A percentile compares a stretch with the other conserved stretches of the same genome.
phyloP scores from a whole-genome alignment of 2,329 filamentous ascomycete genomes.

The Clarireedia homoeocarpa region DNA sequence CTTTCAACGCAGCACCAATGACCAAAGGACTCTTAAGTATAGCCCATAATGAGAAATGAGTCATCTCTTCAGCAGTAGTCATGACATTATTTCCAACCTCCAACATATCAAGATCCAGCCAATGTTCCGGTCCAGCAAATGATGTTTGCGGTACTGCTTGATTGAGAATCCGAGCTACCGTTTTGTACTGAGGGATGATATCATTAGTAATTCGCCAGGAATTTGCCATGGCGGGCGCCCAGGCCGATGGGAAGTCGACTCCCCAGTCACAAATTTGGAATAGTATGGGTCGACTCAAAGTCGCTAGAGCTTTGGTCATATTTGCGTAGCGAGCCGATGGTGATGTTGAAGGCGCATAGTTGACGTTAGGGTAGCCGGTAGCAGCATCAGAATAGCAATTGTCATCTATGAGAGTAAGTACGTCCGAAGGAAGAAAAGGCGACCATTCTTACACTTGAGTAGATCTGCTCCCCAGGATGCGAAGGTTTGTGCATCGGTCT shows the following conservation, averaged over 20 bases:
- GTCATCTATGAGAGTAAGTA: conserved; percentile 24
- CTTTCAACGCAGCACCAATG: conserved; percentile 23
- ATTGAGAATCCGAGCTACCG: conserved; percentile 34
- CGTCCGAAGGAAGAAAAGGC: neutral
- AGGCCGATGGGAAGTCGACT: conserved; percentile 33
- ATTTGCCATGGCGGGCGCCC: conserved; percentile 33
- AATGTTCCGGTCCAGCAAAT: conserved; percentile 33
- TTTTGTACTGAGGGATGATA: conserved; percentile 33
- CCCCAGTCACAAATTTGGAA: conserved; percentile 38
- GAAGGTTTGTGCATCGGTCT: conserved; percentile 21
- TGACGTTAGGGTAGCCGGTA: conserved; percentile 29
- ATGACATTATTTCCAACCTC: conserved; percentile 33
- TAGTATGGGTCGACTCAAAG: conserved; percentile 27
- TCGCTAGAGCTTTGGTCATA: conserved; percentile 30
- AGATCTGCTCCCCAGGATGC: conserved; percentile 30
- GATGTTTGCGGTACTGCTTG: conserved; percentile 33
- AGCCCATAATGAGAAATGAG: conserved; percentile 36
- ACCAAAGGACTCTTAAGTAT: conserved; percentile 31
- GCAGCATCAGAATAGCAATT: conserved; percentile 32
- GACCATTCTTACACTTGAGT: conserved; percentile 33
- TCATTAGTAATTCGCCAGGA: conserved; percentile 36
- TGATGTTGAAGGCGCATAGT: conserved; percentile 30
- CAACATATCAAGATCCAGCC: conserved; percentile 38
- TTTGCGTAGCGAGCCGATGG: conserved; percentile 28
- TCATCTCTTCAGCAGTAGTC: conserved; percentile 32